Base-by-base conservation (phyloP, 1,284 basidiomycete genomes). In the Ceratobasidium sp. region DNA sequence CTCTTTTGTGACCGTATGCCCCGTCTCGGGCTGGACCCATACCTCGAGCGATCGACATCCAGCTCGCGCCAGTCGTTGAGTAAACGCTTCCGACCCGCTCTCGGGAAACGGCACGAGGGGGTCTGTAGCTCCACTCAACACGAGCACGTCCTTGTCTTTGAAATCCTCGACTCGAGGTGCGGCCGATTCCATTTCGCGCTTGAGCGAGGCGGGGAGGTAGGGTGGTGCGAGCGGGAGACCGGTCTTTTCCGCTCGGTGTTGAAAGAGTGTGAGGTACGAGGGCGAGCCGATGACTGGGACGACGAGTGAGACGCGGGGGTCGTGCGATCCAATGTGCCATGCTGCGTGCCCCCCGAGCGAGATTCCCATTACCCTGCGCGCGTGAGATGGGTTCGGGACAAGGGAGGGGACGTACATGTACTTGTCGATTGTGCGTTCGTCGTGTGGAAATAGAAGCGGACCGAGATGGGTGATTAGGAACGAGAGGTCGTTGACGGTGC, bases 281-380 rank as follows among this genome's bases (percentile, higher is more conserved):
- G 84, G 83, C 27, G 81, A 81, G 12, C 83, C 84, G 71, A 85
- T 83, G 73, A 85, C 82, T 3, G 83, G 82, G 15, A 84, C 80
- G 1, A 80, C 82, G 68, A 84, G 78, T 8, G 74, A 76, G 67
- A 85, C 77, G 2, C 82, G 78, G 1, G 82, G 80, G 47, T 85
- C 83, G 29, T 65, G 62, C 10, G 62, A 35, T 13, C 62, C 62
- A 35, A 65, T 65, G 25, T 65, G 62, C 62, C 62, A 65, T 17
- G 62, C 22, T 15, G 34, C 62, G 29, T 80, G 75, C 6, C 43
- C 54, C 75, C 65, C 25, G 69, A 70, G 22, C 72, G 70, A 25
- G n/a, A 38, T 56, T 17, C 45, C 20, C 40, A 2, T 47, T 29
- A 65, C 55, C 45, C 25, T 10, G 15, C 12, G 56, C 17, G 34